A percentile compares a stretch with the other conserved stretches of the same genome.
Conservation (phyloP, 1,284 basidiomycete genomes). For the Heterobasidion parviporum region DNA sequence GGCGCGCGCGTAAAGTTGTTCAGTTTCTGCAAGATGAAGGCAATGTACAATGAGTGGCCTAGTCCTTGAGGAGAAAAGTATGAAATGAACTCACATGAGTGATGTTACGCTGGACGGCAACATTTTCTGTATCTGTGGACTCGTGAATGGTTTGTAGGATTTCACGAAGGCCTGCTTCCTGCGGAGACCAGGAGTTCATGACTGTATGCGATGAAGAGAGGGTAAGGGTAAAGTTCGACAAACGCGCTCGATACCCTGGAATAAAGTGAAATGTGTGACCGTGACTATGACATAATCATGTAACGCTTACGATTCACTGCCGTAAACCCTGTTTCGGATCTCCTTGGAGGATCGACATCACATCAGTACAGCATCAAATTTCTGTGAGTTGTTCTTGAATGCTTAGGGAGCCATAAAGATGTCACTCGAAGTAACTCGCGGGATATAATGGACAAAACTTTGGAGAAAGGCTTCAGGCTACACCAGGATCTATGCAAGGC, state of each 20-base stretch:
- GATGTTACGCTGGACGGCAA: slow-evolving; percentile 60
- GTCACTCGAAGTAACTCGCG: no score
- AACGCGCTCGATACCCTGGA: slow-evolving; percentile 16
- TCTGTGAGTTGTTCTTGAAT: no score
- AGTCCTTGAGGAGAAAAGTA: slow-evolving; percentile 13
- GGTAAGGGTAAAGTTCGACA: slow-evolving; percentile 4
- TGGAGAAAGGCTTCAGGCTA: no score
- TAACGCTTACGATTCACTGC: no score
- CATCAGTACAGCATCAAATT: no score
- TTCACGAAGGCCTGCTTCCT: slow-evolving; percentile 73
- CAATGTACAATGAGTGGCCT: slow-evolving; percentile 15
- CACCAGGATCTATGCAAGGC: no score
- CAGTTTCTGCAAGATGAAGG: slow-evolving; percentile 57
- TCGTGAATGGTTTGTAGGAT: slow-evolving; percentile 81
- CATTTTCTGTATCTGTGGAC: slow-evolving; percentile 66
- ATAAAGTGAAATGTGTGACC: neutral
- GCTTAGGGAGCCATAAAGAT: no score
- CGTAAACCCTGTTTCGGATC: no score
- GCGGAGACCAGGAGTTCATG: slow-evolving; percentile 68
- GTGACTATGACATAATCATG: neutral
- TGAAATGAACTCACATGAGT: slow-evolving; percentile 52
- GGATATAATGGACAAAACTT: no score
- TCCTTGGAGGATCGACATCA: no score
- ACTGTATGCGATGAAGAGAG: slow-evolving; percentile 14
- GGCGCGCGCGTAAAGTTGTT: slow-evolving; percentile 83